Evolutionary conservation across 495 filamentous ascomycete genomes (phyloP).

Genomic region (Pseudotulostoma volvatum): DNA sequence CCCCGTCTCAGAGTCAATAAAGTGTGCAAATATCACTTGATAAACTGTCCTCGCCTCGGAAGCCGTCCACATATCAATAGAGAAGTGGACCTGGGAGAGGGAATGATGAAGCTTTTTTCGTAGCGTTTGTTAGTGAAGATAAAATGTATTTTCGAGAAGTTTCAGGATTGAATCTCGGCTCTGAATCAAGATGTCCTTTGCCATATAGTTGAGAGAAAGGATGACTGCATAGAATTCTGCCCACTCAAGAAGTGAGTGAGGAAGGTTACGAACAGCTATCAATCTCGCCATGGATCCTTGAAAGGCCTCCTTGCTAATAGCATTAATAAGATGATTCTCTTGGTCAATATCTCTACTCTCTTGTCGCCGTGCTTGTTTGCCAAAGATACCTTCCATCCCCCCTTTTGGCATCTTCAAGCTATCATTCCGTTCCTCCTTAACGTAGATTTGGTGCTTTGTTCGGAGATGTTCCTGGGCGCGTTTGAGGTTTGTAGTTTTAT

Average conservation of each 20-base stretch:
- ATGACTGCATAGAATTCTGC: neutral
- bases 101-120: neutral
- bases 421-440: neutral
- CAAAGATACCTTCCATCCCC: neutral
- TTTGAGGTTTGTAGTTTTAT: neutral
- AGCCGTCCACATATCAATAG: neutral
- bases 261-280: neutral
- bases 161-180: neutral
- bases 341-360: conserved; percentile 1
- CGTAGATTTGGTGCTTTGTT: neutral
- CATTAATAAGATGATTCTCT: conserved; percentile 3
- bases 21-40: neutral
- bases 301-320: neutral
- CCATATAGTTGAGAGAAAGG: neutral
- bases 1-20: neutral
- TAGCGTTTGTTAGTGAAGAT: neutral
- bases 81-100: neutral
- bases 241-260: neutral
- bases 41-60: neutral
- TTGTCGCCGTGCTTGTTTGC: neutral
- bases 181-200: neutral
- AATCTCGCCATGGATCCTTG: neutral
- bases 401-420: neutral
- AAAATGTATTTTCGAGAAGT: neutral
- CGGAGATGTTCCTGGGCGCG: neutral